A percentile compares a stretch with the other conserved stretches of the same genome.
These are phyloP conservation scores for Geranium incanum DNA, from an alignment of 441 rosid species.

Conservation along the genomic window DNA sequence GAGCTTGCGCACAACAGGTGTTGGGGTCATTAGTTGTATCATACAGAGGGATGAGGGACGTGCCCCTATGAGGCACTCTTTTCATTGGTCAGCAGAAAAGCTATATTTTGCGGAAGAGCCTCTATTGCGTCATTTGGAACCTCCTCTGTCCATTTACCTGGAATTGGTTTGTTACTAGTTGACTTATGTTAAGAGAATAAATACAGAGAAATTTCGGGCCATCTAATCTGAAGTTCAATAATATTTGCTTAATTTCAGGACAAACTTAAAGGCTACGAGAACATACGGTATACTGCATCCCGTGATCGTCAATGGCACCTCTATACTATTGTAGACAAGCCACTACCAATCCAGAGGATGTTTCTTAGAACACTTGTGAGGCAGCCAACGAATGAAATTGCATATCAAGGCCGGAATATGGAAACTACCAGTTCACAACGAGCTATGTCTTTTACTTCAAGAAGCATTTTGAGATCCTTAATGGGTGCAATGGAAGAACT, in stretches of 20 bases:
- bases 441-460: conserved; percentile 65
- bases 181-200: background rate
- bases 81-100: conserved; percentile 86
- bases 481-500: conserved; percentile 96
- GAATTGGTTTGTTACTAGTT: conserved; percentile 63
- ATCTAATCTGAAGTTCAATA: conserved; percentile 19
- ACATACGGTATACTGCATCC: conserved; percentile 69
- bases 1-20: conserved; percentile 72
- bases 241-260: conserved; percentile 46
- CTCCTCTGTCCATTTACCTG: conserved; percentile 92
- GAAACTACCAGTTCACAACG: conserved; percentile 38
- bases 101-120: conserved; percentile 84
- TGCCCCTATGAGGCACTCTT: conserved; percentile 95
- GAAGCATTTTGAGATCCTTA: conserved; percentile 79
- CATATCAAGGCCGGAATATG: conserved; percentile 53
- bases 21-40: conserved; percentile 90
- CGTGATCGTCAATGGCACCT: conserved; percentile 96
- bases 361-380: conserved; percentile 94
- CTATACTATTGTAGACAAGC: conserved; percentile 81
- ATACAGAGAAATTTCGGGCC: conserved; percentile 5
- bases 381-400: conserved; percentile 63
- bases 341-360: conserved; percentile 76
- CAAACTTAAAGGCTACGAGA: conserved; percentile 79
- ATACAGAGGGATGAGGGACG: conserved; percentile 99
- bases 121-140: conserved; percentile 86